Conservation (phyloP, 495 filamentous ascomycete species). For the Lichenothelia convexa region DNA sequence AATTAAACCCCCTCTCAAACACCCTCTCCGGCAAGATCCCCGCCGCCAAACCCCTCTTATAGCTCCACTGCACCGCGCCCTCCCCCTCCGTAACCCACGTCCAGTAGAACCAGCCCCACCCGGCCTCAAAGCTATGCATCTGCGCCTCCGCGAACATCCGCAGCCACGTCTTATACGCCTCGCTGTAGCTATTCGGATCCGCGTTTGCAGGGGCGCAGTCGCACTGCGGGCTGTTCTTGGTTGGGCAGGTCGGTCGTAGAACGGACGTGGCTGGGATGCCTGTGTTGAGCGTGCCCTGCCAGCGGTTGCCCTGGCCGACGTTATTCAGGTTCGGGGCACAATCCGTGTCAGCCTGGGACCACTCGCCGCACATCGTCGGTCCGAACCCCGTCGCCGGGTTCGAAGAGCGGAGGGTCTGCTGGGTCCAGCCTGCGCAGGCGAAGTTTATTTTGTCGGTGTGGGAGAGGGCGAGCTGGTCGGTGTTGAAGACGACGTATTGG, state of each 20-base stretch:
- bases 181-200: conserved; percentile 44
- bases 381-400: conserved; percentile 68
- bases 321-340: conserved; percentile 80
- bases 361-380: conserved; percentile 94
- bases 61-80: conserved; percentile 80
- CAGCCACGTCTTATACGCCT: conserved; percentile 69
- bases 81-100: conserved; percentile 92
- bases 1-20: conserved; percentile 58
- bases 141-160: conserved; percentile 85
- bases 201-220: conserved; percentile 62
- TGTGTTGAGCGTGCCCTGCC: conserved; percentile 63
- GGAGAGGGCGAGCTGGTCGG: conserved; percentile 33
- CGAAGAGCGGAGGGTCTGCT: conserved; percentile 53
- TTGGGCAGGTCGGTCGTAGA: conserved; percentile 52
- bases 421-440: conserved; percentile 70
- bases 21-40: conserved; percentile 70
- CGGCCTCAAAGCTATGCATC: conserved; percentile 78
- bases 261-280: conserved; percentile 35
- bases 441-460: conserved; percentile 57
- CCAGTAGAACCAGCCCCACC: conserved; percentile 91
- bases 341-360: conserved; percentile 95
- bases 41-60: conserved; percentile 63
- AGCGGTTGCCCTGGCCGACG: conserved; percentile 71
- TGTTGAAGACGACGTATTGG: conserved; percentile 54
- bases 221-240: conserved; percentile 35